These are phyloP conservation scores for Pulicaria dysenterica DNA, from an alignment of 129 eudicot species.

Conservation along the genomic window DNA sequence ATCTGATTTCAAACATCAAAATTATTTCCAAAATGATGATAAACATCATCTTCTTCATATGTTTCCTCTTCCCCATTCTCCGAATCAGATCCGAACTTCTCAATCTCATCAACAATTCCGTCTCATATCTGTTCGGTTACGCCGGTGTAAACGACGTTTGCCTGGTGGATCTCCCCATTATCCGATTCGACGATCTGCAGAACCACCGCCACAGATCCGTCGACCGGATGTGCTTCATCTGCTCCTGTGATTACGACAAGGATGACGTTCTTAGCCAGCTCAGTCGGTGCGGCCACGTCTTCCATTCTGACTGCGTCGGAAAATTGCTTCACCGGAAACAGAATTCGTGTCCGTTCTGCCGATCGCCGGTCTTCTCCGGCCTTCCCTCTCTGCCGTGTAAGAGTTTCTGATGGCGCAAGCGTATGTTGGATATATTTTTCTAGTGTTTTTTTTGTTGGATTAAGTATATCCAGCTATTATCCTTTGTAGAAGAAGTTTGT, in stretches of 20 bases:
- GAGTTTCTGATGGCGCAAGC: not conserved
- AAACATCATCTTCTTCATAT: constrained; percentile 10
- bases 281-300: constrained; percentile 22
- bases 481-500: no score
- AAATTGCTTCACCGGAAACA: constrained; percentile 15
- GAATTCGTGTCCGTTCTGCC: constrained; percentile 16
- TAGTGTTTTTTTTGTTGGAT: no score
- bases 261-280: constrained; percentile 17
- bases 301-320: constrained; percentile 18
- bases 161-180: constrained; percentile 11
- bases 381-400: not conserved
- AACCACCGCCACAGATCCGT: constrained; percentile 11
- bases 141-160: not conserved
- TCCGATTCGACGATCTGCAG: constrained; percentile 9
- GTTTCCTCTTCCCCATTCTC: constrained; percentile 8
- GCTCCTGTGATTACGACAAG: constrained; percentile 9
- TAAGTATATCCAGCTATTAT: no score
- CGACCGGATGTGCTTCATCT: constrained; percentile 15
- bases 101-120: not conserved
- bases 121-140: not conserved
- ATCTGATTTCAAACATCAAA: not conserved
- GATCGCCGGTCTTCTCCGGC: constrained; percentile 14
- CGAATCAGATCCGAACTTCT: constrained; percentile 16
- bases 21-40: not conserved
- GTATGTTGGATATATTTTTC: no score